phyloP scores from a whole-genome alignment of 2,329 filamentous ascomycete species.

The Leptographium lundbergii region DNA sequence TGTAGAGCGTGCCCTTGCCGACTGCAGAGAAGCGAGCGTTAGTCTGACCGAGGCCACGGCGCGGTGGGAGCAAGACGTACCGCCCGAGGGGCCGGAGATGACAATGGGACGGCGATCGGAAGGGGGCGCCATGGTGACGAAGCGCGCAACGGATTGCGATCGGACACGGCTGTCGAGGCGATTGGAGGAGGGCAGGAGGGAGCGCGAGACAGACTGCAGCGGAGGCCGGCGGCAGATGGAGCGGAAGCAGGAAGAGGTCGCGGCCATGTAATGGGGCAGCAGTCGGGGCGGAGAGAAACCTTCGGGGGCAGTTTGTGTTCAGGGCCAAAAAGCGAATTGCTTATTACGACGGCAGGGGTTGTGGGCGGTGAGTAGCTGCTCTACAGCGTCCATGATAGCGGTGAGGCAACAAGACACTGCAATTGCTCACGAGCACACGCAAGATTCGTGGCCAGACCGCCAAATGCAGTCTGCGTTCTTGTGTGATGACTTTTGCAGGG shows the following conservation, averaged over 20 bases:
- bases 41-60: neutral
- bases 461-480: no score
- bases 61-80: neutral
- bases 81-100: constrained; percentile 65
- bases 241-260: neutral
- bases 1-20: constrained; percentile 71
- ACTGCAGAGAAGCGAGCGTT: constrained; percentile 38
- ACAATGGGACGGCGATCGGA: constrained; percentile 52
- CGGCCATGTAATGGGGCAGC: neutral
- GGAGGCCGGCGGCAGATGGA: neutral
- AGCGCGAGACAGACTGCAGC: neutral
- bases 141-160: neutral
- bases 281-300: no score
- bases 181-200: neutral
- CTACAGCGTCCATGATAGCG: neutral
- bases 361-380: neutral
- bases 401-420: neutral
- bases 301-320: neutral
- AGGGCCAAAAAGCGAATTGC: neutral
- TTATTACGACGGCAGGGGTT: neutral
- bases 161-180: neutral
- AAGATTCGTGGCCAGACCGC: neutral
- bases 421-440: neutral
- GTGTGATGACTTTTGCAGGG: no score
- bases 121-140: constrained; percentile 18